Evolutionary conservation across 345 rosid species (phyloP).

Genomic region (Cardamine resedifolia): DNA sequence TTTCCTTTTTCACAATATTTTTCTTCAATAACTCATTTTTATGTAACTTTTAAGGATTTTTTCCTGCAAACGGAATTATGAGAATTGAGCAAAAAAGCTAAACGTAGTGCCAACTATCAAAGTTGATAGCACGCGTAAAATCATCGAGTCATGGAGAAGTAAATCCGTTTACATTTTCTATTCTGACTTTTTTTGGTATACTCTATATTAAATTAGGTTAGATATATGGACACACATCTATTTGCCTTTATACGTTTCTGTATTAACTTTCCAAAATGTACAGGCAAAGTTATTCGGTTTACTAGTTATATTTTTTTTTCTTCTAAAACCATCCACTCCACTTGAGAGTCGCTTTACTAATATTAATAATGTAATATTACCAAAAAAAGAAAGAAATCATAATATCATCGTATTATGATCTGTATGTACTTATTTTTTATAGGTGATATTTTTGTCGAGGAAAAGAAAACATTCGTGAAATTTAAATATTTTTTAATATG

Average conservation of each 20-base stretch:
- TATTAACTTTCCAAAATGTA: background rate
- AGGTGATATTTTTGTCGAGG: background rate
- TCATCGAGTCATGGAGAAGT: background rate
- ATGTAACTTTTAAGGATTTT: background rate
- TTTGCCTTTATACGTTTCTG: background rate
- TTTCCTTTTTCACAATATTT: background rate
- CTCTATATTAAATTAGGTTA: background rate
- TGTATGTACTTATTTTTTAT: background rate
- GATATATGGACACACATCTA: background rate
- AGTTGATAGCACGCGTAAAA: constrained; percentile 22
- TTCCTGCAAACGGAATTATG: background rate
- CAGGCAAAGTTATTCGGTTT: background rate
- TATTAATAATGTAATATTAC: no score
- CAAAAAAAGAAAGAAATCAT: no score
- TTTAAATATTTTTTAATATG: background rate
- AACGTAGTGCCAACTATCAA: background rate
- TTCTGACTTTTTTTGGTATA: background rate
- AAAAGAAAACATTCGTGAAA: background rate
- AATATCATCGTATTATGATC: background rate
- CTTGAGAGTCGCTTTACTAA: background rate
- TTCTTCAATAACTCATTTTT: background rate
- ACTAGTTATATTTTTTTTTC: background rate
- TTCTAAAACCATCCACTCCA: background rate
- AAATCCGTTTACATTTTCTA: background rate
- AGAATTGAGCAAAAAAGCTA: background rate